Percentiles rank a stretch among this genome's conserved stretches.
phyloP scores from a whole-genome alignment of 2,329 filamentous ascomycete genomes.

The Alternaria metachromatica region DNA sequence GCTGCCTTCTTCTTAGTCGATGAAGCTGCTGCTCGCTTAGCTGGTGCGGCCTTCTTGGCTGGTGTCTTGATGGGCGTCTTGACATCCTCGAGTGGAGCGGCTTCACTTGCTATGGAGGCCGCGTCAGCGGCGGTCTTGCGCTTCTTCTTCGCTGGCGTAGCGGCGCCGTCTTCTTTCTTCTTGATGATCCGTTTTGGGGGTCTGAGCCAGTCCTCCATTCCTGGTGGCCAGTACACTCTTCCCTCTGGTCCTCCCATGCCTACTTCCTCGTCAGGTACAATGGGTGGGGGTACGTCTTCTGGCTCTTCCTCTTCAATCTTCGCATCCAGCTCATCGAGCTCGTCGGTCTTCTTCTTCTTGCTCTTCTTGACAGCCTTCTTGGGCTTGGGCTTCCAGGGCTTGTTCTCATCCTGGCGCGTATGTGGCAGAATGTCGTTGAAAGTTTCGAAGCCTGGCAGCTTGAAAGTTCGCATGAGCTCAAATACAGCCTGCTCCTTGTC shows the following conservation, averaged over 20 bases:
- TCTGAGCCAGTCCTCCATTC: conserved; percentile 88
- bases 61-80: conserved; percentile 46
- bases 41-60: conserved; percentile 45
- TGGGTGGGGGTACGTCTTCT: conserved; percentile 43
- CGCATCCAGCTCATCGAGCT: conserved; percentile 48
- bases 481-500: conserved; percentile 98
- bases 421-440: conserved; percentile 82
- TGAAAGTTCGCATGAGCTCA: conserved; percentile 88
- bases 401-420: conserved; percentile 77
- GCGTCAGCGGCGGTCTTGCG: conserved; percentile 35
- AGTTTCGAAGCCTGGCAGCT: conserved; percentile 76
- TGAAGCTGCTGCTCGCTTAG: conserved; percentile 29
- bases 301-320: conserved; percentile 50
- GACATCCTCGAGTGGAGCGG: conserved; percentile 40
- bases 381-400: conserved; percentile 48
- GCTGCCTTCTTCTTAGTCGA: conserved; percentile 47
- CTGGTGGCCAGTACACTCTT: conserved; percentile 88
- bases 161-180: conserved; percentile 55
- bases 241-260: conserved; percentile 85
- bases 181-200: conserved; percentile 76
- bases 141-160: conserved; percentile 42
- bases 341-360: conserved; percentile 51
- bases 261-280: conserved; percentile 71
- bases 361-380: conserved; percentile 56
- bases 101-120: conserved; percentile 31